Percentiles rank a stretch among this genome's conserved stretches.
Evolutionary conservation across 1,284 basidiomycete species (phyloP).

Genomic region (Peniophora sp.): DNA sequence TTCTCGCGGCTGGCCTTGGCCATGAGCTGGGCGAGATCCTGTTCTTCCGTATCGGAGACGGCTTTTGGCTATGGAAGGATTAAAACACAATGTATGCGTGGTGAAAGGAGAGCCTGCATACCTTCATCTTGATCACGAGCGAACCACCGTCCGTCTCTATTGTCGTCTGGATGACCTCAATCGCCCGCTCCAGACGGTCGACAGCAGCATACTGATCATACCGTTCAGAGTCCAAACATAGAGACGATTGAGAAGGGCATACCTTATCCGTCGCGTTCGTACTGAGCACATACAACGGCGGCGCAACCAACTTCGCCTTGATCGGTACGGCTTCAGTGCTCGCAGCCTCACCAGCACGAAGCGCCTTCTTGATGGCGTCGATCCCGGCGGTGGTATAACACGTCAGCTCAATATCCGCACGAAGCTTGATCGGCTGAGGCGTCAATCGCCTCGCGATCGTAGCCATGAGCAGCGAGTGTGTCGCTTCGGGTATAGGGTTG

Average conservation of each 20-base stretch:
- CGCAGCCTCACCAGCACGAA: constrained; percentile 82
- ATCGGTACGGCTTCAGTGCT: constrained; percentile 91
- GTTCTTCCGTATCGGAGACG: constrained; percentile 94
- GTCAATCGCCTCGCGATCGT: constrained; percentile 95
- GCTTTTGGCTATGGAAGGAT: constrained; percentile 72
- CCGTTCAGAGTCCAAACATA: not conserved
- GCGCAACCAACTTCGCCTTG: constrained; percentile 95
- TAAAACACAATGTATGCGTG: not conserved
- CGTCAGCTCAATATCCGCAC: constrained; percentile 95
- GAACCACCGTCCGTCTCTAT: constrained; percentile 85
- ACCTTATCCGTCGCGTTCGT: constrained; percentile 97
- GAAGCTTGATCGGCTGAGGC: constrained; percentile 97
- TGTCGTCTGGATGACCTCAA: constrained; percentile 81
- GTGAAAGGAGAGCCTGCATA: constrained; percentile 22
- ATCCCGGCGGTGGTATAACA: constrained; percentile 98
- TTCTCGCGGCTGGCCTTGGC: constrained; percentile 88
- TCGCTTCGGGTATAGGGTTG: constrained; percentile 51
- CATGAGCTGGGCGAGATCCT: constrained; percentile 92
- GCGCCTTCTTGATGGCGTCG: constrained; percentile 92
- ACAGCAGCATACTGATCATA: constrained; percentile 71
- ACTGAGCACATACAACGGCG: constrained; percentile 92
- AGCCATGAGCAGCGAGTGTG: constrained; percentile 63
- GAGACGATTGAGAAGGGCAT: constrained; percentile 8
- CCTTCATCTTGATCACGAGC: constrained; percentile 96
- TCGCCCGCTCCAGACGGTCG: constrained; percentile 88